These are phyloP conservation scores for Podospora anserina DNA, from an alignment of 495 filamentous ascomycete species.

Conservation along the genomic window DNA sequence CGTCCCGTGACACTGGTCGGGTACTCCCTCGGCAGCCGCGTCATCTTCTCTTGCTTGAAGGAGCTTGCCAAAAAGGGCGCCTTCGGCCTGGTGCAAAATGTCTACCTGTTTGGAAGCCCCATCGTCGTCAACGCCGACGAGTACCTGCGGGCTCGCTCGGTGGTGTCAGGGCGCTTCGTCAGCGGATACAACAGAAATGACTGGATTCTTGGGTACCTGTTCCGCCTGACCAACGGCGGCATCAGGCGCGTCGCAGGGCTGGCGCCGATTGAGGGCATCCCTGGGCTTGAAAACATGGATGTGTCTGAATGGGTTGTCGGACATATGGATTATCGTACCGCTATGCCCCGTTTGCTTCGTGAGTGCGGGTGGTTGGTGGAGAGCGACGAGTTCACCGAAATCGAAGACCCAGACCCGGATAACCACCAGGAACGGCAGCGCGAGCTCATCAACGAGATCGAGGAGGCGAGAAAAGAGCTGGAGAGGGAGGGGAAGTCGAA, in stretches of 20 bases:
- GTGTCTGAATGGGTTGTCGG: slow-evolving; percentile 82
- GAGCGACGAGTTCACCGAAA: slow-evolving; percentile 92
- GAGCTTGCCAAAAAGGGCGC: slow-evolving; percentile 86
- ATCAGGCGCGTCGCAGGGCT: slow-evolving; percentile 91
- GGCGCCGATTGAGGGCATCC: slow-evolving; percentile 69
- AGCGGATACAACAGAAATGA: slow-evolving; percentile 94
- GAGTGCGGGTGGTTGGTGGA: slow-evolving; percentile 82
- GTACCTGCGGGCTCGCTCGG: slow-evolving; percentile 72
- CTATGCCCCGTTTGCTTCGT: slow-evolving; percentile 82
- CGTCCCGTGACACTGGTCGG: slow-evolving; percentile 94
- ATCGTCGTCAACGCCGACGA: slow-evolving; percentile 91
- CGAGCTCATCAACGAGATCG: slow-evolving; percentile 93
- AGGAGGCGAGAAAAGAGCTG: slow-evolving; percentile 84
- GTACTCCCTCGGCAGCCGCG: slow-evolving; percentile 86
- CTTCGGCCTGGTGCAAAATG: slow-evolving; percentile 90
- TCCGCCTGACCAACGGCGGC: slow-evolving; percentile 89
- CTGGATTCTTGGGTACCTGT: slow-evolving; percentile 97
- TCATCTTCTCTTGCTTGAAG: slow-evolving; percentile 88
- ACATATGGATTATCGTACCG: slow-evolving; percentile 93
- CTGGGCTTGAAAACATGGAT: slow-evolving; percentile 85
- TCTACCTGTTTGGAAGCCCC: slow-evolving; percentile 90
- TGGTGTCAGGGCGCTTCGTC: slow-evolving; percentile 86
- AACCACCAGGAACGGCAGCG: slow-evolving; percentile 83
- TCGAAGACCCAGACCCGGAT: slow-evolving; percentile 95
- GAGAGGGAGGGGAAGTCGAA: slow-evolving; percentile 55